Percentiles rank a stretch among this genome's conserved stretches.
Evolutionary conservation across 2,329 filamentous ascomycete species (phyloP).

Genomic region (Blumeria graminis): DNA sequence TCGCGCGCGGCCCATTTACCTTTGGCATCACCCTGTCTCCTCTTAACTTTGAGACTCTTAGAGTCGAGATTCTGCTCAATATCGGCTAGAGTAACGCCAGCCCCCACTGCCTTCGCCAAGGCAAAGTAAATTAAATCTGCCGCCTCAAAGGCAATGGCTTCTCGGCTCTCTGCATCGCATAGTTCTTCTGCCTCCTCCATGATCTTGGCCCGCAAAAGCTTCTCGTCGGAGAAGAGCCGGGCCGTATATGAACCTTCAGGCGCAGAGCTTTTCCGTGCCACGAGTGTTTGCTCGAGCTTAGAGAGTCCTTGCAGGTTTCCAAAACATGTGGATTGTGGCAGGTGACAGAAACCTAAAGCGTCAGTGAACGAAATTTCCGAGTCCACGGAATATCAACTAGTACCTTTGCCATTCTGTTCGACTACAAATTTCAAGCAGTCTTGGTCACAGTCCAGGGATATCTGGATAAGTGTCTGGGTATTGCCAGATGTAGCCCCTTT

Average conservation of each 20-base stretch:
- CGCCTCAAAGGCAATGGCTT: slow-evolving; percentile 80
- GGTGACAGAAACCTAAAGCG: slow-evolving; percentile 55
- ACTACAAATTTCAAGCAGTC: slow-evolving; percentile 84
- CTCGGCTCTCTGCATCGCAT: slow-evolving; percentile 58
- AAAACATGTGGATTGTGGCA: slow-evolving; percentile 82
- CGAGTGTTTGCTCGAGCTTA: slow-evolving; percentile 66
- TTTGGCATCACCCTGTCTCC: slow-evolving; percentile 83
- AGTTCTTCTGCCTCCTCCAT: slow-evolving; percentile 96
- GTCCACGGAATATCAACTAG: slow-evolving; percentile 3
- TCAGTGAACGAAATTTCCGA: background rate
- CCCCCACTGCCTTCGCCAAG: slow-evolving; percentile 63
- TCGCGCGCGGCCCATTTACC: slow-evolving; percentile 74
- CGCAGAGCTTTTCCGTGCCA: slow-evolving; percentile 57
- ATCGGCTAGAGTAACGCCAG: slow-evolving; percentile 67
- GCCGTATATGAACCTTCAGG: slow-evolving; percentile 85
- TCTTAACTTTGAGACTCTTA: slow-evolving; percentile 87
- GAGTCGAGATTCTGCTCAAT: slow-evolving; percentile 81
- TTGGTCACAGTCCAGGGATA: slow-evolving; percentile 78
- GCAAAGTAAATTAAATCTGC: slow-evolving; percentile 94
- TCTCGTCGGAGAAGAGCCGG: slow-evolving; percentile 72
- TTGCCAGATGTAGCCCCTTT: slow-evolving; percentile 91
- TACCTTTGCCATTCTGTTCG: slow-evolving; percentile 57
- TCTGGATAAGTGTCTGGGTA: slow-evolving; percentile 64
- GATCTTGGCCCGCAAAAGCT: slow-evolving; percentile 80
- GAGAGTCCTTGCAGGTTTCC: slow-evolving; percentile 62